A percentile compares a stretch with the other conserved stretches of the same genome.
These are phyloP conservation scores for Rhizophora apiculata DNA, from an alignment of 345 rosid species.

Conservation along the genomic window DNA sequence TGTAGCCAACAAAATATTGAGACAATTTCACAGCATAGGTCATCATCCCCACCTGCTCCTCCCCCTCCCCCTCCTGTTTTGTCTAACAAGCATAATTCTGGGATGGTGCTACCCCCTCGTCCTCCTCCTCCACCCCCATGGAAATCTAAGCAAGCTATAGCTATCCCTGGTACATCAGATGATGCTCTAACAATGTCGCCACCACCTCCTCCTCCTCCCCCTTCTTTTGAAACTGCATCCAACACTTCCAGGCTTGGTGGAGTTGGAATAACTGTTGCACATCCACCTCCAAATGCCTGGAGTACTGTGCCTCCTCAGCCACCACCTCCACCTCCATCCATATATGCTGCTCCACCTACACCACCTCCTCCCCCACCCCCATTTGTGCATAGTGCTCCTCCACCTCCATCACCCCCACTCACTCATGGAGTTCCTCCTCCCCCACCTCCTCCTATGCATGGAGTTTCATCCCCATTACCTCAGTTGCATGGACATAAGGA, in stretches of 20 bases:
- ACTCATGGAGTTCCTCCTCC: constrained; percentile 12
- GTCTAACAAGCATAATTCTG: constrained; percentile 39
- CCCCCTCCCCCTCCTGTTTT: constrained; percentile 51
- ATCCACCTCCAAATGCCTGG: neutral
- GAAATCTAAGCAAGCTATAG: neutral
- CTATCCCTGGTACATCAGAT: neutral
- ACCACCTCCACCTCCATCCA: constrained; percentile 20
- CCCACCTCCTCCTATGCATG: constrained; percentile 5
- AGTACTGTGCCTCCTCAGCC: constrained; percentile 19
- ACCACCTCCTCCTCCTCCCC: constrained; percentile 17
- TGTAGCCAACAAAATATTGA: constrained; percentile 22
- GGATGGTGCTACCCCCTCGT: constrained; percentile 41
- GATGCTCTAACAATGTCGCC: constrained; percentile 13
- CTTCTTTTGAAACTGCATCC: neutral
- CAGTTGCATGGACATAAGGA: constrained; percentile 21
- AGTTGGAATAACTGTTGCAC: neutral
- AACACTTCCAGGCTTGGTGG: constrained; percentile 1
- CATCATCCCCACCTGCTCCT: constrained; percentile 41
- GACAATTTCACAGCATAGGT: constrained; percentile 25
- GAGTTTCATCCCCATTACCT: constrained; percentile 24
- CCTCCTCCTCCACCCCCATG: constrained; percentile 37
- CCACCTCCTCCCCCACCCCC: constrained; percentile 16
- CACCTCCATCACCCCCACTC: constrained; percentile 24
- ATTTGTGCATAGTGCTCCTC: neutral
- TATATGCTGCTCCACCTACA: constrained; percentile 23